phyloP scores from a whole-genome alignment of 495 filamentous ascomycete species.

The Podospora bellae-mahoneyi region DNA sequence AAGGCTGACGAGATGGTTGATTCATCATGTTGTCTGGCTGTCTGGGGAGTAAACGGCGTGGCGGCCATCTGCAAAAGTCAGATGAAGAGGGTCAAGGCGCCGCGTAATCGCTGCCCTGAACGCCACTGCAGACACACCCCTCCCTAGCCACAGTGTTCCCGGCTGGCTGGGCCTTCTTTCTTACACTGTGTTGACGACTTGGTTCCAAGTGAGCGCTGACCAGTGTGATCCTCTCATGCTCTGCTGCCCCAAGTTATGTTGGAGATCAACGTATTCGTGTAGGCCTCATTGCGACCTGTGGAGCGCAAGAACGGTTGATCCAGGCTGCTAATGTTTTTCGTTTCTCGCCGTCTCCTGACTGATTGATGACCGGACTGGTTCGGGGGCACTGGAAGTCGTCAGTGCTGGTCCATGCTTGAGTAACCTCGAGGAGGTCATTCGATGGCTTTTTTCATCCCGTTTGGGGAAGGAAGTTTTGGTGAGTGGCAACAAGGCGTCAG shows the following conservation, averaged over 20 bases:
- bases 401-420: not conserved
- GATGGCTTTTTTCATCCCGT: not conserved
- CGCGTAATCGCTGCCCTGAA: constrained; percentile 24
- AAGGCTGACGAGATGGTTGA: constrained; percentile 12
- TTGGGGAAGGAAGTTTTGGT: not conserved
- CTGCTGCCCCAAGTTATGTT: not conserved
- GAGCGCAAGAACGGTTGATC: not conserved
- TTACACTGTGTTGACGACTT: constrained; percentile 15
- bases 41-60: not conserved
- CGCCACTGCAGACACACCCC: constrained; percentile 8
- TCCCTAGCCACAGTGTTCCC: constrained; percentile 15
- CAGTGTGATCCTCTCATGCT: not conserved
- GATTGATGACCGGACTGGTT: not conserved
- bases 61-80: constrained; percentile 3
- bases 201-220: not conserved
- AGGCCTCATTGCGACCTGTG: not conserved
- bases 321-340: not conserved
- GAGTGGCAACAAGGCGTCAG: constrained; percentile 4
- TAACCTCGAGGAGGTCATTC: not conserved
- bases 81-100: constrained; percentile 14
- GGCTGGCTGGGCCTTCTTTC: not conserved
- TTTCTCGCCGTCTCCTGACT: not conserved
- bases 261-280: not conserved
- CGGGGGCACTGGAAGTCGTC: not conserved
- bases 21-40: not conserved